Conservation (phyloP, 2,329 filamentous ascomycete genomes). For the Calycina herbarum region DNA sequence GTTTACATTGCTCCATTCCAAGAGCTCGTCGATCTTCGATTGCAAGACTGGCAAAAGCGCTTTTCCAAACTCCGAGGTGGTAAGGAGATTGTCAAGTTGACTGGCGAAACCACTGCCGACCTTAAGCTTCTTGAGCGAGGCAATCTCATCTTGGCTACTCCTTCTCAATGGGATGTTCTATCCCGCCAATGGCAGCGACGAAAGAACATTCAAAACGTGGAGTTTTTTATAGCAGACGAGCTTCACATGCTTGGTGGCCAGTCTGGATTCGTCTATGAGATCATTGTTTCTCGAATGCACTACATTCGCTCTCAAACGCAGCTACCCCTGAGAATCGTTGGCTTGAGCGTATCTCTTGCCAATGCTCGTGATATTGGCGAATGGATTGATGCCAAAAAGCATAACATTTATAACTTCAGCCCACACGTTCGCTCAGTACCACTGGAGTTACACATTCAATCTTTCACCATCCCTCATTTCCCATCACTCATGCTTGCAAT, state of each 20-base stretch:
- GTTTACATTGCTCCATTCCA: constrained; percentile 96
- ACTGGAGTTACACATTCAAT: constrained; percentile 91
- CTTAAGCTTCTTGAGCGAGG: constrained; percentile 83
- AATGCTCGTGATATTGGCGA: constrained; percentile 94
- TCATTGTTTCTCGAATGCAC: constrained; percentile 96
- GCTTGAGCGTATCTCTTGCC: constrained; percentile 85
- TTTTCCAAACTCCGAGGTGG: constrained; percentile 72
- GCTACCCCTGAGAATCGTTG: constrained; percentile 81
- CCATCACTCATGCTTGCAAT: constrained; percentile 98
- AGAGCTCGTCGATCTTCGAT: constrained; percentile 80
- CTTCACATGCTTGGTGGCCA: constrained; percentile 88
- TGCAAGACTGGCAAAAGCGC: constrained; percentile 82
- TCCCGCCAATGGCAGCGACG: constrained; percentile 95
- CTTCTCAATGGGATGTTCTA: constrained; percentile 91
- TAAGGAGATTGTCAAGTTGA: constrained; percentile 89
- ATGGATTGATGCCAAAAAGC: constrained; percentile 97
- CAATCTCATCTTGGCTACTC: constrained; percentile 89
- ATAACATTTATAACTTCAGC: constrained; percentile 98
- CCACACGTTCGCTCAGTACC: constrained; percentile 86
- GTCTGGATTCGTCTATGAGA: constrained; percentile 88
- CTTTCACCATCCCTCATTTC: constrained; percentile 93
- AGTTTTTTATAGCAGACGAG: constrained; percentile 92
- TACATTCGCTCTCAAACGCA: constrained; percentile 90
- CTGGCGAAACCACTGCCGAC: constrained; percentile 88
- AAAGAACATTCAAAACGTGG: constrained; percentile 89